Base-by-base conservation (phyloP, 2,329 filamentous ascomycete genomes). In the Lecanicillium sp. region DNA sequence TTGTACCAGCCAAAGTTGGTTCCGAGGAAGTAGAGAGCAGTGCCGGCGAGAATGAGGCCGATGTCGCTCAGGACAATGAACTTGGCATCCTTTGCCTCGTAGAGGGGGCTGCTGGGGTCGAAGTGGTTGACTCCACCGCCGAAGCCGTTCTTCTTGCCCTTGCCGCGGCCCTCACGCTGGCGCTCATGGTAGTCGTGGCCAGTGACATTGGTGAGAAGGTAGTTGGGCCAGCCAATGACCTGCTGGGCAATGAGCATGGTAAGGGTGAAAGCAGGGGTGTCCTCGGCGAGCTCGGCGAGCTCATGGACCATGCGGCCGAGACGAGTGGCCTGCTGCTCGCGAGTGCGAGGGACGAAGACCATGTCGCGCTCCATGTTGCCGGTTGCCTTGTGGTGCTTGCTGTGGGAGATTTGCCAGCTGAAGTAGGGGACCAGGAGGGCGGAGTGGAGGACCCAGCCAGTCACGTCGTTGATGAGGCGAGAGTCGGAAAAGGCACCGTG, bases 331-430 rank as follows among this genome's bases (percentile, higher is more conserved):
- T 85, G 89, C 59, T 84, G 68, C 49, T 92, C 79, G 43, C 89
- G 82, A 40, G 88, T 95, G 66, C 87, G 87, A 44, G 92, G 92
- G n/a, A 97, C 74, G 61, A 96, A 97, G 47, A 97, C 92, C 92
- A 98, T 98, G 67, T 98, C 92, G 51, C 90, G 87, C 68, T 94
- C 88, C 68, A 98, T 81, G 74, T 98, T 79, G 54, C 89, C 92
- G 29, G 92, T 98, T 48, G 89, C 88, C 77, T 97, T 97, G 84
- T 98, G 92, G 73, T 98, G 92, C 79, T 95, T 95, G 71, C 87
- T 85, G 71, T 98, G 92, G 50, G 88, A 95, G 66, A 97, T 89
- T 71, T 98, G 94, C 92, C 92, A 98, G 60, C 87, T 94, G 72
- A 96, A 98, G 72, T 97, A 98, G 17, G 92, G 92, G 35, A 98